Percentiles rank a stretch among this genome's conserved stretches.
These are phyloP conservation scores for Poterioochromonas sp. DNA, from an alignment of 352 stramenopile species.

Conservation along the genomic window DNA sequence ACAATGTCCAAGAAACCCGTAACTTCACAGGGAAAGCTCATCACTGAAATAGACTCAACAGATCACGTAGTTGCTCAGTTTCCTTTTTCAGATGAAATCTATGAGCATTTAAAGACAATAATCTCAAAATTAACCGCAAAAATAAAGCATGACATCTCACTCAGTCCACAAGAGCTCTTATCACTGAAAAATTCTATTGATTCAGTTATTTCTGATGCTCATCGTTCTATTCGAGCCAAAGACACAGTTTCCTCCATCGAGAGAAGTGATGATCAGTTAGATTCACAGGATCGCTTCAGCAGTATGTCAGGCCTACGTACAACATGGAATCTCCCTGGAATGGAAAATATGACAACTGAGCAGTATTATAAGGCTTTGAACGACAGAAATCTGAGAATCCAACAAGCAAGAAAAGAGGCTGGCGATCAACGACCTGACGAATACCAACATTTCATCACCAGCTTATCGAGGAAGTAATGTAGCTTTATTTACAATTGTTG, in stretches of 20 bases:
- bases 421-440: too few species aligned
- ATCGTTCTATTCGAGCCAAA: too few species aligned
- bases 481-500: too few species aligned
- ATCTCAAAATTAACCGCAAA: slow-evolving; percentile 13
- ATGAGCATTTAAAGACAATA: slow-evolving; percentile 6
- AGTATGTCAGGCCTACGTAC: not conserved
- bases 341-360: slow-evolving; percentile 19
- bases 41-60: not conserved
- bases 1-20: too few species aligned
- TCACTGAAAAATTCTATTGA: not conserved
- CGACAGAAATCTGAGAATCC: not conserved
- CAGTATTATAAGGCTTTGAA: slow-evolving; percentile 16
- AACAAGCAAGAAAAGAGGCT: too few species aligned
- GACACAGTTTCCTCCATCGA: not conserved
- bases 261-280: not conserved
- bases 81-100: slow-evolving; percentile 12
- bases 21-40: too few species aligned
- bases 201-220: not conserved
- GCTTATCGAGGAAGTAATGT: too few species aligned
- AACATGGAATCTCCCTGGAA: not conserved
- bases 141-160: not conserved
- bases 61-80: not conserved
- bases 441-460: too few species aligned
- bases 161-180: not conserved
- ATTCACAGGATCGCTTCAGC: too few species aligned